phyloP scores from a whole-genome alignment of 257 asterid genomes.

The Henckelia pumila region DNA sequence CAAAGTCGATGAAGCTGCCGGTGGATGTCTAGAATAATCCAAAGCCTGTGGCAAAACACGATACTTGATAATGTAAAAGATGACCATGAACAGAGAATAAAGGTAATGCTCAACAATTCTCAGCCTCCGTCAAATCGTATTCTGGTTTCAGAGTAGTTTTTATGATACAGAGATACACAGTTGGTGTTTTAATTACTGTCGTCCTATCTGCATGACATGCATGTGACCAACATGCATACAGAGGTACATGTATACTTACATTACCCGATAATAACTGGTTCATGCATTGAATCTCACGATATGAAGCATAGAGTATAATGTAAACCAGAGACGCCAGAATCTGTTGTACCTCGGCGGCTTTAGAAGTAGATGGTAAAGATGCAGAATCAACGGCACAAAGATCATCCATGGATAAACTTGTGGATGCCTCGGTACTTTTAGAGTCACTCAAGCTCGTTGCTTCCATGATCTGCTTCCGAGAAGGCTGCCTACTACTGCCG shows the following conservation, averaged over 20 bases:
- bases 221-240: neutral
- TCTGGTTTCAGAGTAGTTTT: neutral
- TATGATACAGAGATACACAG: neutral
- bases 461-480: slow-evolving; percentile 63
- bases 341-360: slow-evolving; percentile 57
- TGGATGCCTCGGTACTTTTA: slow-evolving; percentile 61
- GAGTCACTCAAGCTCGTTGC: slow-evolving; percentile 62
- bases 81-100: neutral
- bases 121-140: neutral
- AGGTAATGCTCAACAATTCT: neutral
- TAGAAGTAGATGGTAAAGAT: slow-evolving; percentile 70
- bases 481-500: slow-evolving; percentile 57
- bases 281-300: neutral
- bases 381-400: slow-evolving; percentile 56
- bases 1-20: slow-evolving; percentile 70
- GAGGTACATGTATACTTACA: neutral
- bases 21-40: slow-evolving; percentile 56
- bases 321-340: neutral
- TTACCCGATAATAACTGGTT: neutral
- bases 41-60: slow-evolving; percentile 34
- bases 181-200: neutral
- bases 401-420: slow-evolving; percentile 52
- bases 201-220: neutral
- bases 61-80: slow-evolving; percentile 5
- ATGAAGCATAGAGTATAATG: neutral